Evolutionary conservation across 208 protist genomes (phyloP).

Genomic region (Trypanosomatidae sp.): DNA sequence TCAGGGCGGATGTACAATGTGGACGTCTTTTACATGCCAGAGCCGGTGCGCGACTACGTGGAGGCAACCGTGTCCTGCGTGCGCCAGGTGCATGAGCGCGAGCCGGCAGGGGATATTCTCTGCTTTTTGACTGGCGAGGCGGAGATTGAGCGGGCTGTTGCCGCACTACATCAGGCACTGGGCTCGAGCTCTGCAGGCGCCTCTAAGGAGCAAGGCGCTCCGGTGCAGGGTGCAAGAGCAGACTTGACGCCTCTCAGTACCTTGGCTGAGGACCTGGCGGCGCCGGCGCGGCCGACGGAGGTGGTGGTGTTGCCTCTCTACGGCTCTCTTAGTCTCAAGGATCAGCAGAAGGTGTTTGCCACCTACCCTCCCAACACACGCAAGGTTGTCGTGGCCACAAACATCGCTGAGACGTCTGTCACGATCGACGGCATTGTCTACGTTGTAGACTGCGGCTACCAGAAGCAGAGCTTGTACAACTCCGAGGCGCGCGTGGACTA

Average conservation of each 20-base stretch:
- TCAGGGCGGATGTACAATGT: slow-evolving; percentile 96
- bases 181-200: slow-evolving; percentile 1
- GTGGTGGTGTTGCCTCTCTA: slow-evolving; percentile 81
- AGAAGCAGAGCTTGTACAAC: slow-evolving; percentile 99
- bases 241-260: neutral
- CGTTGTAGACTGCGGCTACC: slow-evolving; percentile 99
- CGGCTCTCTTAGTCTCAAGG: slow-evolving; percentile 64
- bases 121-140: slow-evolving; percentile 90
- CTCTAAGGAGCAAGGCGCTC: neutral
- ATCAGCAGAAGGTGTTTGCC: slow-evolving; percentile 82
- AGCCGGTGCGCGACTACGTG: slow-evolving; percentile 94
- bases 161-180: slow-evolving; percentile 27
- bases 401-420: slow-evolving; percentile 99
- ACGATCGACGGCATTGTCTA: slow-evolving; percentile 99
- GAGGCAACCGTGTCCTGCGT: slow-evolving; percentile 65
- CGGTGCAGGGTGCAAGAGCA: neutral
- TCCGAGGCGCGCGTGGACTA: slow-evolving; percentile 96
- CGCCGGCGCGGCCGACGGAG: slow-evolving; percentile 19
- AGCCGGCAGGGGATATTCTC: slow-evolving; percentile 80
- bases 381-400: slow-evolving; percentile 98
- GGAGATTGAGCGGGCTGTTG: slow-evolving; percentile 82
- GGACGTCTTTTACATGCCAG: slow-evolving; percentile 71
- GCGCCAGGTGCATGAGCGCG: slow-evolving; percentile 66
- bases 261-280: neutral
- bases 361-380: slow-evolving; percentile 38